Conservation (phyloP, 225 moss, liverwort and hornwort species). For the Antitrichia curtipendula region DNA sequence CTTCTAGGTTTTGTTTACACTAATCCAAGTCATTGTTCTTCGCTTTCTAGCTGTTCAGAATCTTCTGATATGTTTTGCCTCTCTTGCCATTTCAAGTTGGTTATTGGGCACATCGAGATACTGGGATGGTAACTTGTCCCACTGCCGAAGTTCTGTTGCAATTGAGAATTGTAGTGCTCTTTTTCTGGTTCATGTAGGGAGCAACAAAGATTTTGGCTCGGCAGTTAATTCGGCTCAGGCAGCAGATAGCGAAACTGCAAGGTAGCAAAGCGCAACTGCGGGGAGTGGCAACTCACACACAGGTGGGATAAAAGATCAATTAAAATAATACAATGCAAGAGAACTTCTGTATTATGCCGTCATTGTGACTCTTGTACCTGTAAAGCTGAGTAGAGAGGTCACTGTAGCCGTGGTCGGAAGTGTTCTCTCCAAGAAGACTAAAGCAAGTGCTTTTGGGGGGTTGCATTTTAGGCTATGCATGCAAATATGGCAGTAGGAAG, state of each 20-base stretch:
- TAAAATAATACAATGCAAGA: neutral
- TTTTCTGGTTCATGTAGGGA: conserved; percentile 28
- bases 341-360: neutral
- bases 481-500: conserved; percentile 96
- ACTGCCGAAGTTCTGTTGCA: neutral
- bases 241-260: conserved; percentile 87
- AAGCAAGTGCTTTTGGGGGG: neutral
- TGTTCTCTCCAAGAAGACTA: neutral
- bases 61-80: neutral
- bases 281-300: conserved; percentile 97
- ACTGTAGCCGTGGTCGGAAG: neutral
- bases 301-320: conserved; percentile 24
- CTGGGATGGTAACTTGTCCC: neutral
- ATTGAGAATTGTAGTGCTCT: neutral
- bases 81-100: neutral
- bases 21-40: neutral
- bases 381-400: neutral
- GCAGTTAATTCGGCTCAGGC: conserved; percentile 83
- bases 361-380: neutral
- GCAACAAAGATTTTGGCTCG: conserved; percentile 95
- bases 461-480: conserved; percentile 72
- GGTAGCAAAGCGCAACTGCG: conserved; percentile 96
- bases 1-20: neutral
- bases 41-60: neutral
- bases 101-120: neutral